phyloP scores from a whole-genome alignment of 306 rosid genomes.

The Cucumis sativus region DNA sequence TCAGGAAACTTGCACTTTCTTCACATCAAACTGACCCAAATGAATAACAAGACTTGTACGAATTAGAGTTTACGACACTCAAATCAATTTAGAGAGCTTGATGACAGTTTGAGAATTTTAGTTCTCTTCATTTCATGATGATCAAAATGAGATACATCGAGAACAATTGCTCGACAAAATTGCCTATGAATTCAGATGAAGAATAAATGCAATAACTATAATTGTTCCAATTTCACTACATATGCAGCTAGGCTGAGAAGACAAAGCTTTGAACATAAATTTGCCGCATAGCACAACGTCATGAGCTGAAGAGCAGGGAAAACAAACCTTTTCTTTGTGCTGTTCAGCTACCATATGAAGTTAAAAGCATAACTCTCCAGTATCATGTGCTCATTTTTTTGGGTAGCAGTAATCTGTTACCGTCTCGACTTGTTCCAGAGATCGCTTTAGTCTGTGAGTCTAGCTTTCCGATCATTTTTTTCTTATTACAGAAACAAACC shows the following conservation, averaged over 20 bases:
- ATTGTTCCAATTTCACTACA: slow-evolving; percentile 1
- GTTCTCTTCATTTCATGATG: not conserved
- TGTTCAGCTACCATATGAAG: not conserved
- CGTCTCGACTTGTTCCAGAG: not conserved
- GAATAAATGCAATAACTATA: not conserved
- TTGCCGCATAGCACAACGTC: not conserved
- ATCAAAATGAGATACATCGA: not conserved
- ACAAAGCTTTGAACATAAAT: not conserved
- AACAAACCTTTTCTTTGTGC: not conserved
- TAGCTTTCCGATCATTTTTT: not conserved
- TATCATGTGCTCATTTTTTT: not conserved
- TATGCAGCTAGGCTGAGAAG: not conserved
- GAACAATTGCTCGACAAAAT: not conserved
- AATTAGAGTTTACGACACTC: not conserved
- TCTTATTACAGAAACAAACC: not conserved
- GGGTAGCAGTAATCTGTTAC: not conserved
- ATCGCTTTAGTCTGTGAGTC: not conserved
- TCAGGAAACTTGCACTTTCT: not conserved
- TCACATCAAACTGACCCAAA: not conserved
- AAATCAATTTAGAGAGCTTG: not conserved
- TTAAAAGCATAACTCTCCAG: not conserved
- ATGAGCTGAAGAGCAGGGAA: not conserved
- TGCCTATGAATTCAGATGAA: not conserved
- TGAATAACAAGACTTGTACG: not conserved
- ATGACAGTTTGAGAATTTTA: not conserved